These are phyloP conservation scores for Pyrrhoderma noxium DNA, from an alignment of 1,284 basidiomycete genomes.

Conservation along the genomic window DNA sequence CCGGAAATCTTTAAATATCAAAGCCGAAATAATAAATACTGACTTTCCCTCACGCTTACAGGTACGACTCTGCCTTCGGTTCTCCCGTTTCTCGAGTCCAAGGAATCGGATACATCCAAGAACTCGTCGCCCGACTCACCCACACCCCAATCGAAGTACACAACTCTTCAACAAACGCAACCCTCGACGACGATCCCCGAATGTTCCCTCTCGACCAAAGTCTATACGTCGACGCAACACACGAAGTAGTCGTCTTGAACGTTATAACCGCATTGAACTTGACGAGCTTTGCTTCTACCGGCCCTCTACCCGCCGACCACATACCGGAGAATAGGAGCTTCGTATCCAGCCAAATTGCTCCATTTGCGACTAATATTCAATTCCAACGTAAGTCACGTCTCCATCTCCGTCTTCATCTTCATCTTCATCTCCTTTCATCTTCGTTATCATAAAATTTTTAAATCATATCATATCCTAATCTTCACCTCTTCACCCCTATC, in stretches of 20 bases:
- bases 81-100: conserved; percentile 72
- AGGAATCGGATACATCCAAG: conserved; percentile 82
- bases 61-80: conserved; percentile 76
- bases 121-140: conserved; percentile 73
- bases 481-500: neutral
- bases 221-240: conserved; percentile 82
- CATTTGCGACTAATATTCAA: conserved; percentile 72
- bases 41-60: too few species aligned
- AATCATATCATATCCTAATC: conserved; percentile 5
- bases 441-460: neutral
- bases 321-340: conserved; percentile 59
- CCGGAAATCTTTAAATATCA: too few species aligned
- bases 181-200: conserved; percentile 58
- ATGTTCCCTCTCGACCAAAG: conserved; percentile 79
- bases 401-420: neutral
- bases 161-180: conserved; percentile 75
- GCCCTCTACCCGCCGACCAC: conserved; percentile 66
- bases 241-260: conserved; percentile 78
- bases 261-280: conserved; percentile 52
- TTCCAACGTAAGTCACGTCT: conserved; percentile 60
- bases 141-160: conserved; percentile 62
- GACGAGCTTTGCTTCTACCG: conserved; percentile 57
- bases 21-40: too few species aligned
- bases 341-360: conserved; percentile 59
- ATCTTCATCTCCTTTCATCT: neutral